A percentile compares a stretch with the other conserved stretches of the same genome.
phyloP scores from a whole-genome alignment of 495 filamentous ascomycete genomes.

The Penicillium soppii region DNA sequence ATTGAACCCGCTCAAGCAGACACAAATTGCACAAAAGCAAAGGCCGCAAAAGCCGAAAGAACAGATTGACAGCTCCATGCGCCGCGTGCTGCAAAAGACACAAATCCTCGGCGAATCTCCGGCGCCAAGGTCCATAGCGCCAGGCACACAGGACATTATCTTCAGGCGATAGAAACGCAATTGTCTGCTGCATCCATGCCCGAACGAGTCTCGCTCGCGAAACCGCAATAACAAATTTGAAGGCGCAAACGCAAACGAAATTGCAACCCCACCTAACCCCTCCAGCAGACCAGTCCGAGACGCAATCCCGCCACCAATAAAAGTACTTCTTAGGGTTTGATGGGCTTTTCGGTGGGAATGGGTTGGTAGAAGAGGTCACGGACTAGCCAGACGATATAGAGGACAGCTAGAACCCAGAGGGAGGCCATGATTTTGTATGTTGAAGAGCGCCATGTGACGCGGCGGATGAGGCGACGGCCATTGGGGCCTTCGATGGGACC shows the following conservation, averaged over 20 bases:
- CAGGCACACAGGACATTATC: background rate
- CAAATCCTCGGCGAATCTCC: background rate
- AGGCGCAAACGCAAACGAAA: background rate
- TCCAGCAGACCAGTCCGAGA: background rate
- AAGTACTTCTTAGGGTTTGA: no score
- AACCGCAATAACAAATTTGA: background rate
- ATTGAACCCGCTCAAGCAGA: background rate
- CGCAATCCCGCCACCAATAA: background rate
- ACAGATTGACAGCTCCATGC: no score
- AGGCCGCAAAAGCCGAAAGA: background rate
- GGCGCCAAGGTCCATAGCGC: background rate
- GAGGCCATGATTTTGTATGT: conserved; percentile 51
- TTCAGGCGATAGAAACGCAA: background rate
- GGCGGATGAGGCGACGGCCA: conserved; percentile 45
- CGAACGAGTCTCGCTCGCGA: background rate
- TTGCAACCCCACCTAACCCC: background rate
- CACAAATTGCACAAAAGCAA: background rate
- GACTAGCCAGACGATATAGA: conserved; percentile 50
- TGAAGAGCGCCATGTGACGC: conserved; percentile 51
- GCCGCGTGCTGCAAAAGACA: no score
- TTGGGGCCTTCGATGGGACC: conserved; percentile 48
- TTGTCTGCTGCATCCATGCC: background rate
- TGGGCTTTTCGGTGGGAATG: conserved; percentile 25
- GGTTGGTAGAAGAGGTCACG: conserved; percentile 46
- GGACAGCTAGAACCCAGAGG: conserved; percentile 45